These are phyloP conservation scores for Populus hybrid DNA, from an alignment of 441 rosid species.

Conservation along the genomic window DNA sequence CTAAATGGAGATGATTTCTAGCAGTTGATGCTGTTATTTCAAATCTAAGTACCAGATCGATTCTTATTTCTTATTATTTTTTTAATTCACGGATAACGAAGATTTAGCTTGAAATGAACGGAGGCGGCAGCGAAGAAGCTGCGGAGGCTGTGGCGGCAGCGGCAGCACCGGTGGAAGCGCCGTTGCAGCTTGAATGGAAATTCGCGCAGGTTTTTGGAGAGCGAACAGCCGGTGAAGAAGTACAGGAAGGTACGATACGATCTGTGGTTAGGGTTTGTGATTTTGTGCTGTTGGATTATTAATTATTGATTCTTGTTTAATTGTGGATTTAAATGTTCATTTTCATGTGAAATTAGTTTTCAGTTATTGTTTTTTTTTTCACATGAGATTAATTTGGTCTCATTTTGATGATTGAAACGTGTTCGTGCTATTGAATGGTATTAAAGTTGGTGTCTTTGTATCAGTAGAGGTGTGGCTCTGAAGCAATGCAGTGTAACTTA, in stretches of 20 bases:
- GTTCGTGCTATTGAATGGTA: background rate
- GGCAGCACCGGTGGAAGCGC: conserved; percentile 34
- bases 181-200: conserved; percentile 51
- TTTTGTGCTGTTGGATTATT: background rate
- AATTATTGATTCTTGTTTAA: background rate
- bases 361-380: background rate
- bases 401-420: background rate
- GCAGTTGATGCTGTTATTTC: conserved; percentile 10
- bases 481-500: conserved; percentile 3
- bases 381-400: background rate
- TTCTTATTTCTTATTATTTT: background rate
- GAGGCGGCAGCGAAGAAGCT: conserved; percentile 56
- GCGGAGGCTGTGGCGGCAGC: conserved; percentile 39
- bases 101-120: conserved; percentile 36
- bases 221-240: conserved; percentile 46
- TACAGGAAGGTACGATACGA: conserved; percentile 44
- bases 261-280: conserved; percentile 11
- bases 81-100: conserved; percentile 15
- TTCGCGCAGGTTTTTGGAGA: conserved; percentile 67
- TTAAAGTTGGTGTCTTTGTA: background rate
- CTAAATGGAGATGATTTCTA: conserved; percentile 15
- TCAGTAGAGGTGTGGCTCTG: background rate
- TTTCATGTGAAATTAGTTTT: background rate
- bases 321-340: background rate
- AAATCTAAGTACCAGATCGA: conserved; percentile 26